These are phyloP conservation scores for Fraxinus floribunda DNA, from an alignment of 305 asterid genomes.

Conservation along the genomic window DNA sequence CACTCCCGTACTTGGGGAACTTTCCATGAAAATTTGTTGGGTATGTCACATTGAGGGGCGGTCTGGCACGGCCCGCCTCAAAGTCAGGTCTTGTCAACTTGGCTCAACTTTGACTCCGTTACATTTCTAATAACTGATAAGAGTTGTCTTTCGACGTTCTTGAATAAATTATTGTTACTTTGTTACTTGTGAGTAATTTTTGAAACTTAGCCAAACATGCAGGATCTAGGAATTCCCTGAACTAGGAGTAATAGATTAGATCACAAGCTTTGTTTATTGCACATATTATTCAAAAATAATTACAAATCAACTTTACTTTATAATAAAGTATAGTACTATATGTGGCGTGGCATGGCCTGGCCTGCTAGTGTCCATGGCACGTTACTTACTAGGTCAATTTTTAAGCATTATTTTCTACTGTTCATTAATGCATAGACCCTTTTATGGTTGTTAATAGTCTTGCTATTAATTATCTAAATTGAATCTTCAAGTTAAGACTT, in stretches of 20 bases:
- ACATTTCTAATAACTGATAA: not conserved
- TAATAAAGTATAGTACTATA: slow-evolving; percentile 3
- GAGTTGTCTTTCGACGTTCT: not conserved
- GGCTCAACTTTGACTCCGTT: not conserved
- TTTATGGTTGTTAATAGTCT: not conserved
- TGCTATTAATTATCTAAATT: not conserved
- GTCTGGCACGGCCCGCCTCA: not conserved
- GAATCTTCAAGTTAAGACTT: not conserved
- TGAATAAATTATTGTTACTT: not conserved
- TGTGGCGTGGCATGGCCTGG: not conserved
- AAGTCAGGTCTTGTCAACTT: not conserved
- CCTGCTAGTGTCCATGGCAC: not conserved
- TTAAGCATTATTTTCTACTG: not conserved
- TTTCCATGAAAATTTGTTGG: not conserved
- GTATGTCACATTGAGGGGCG: not conserved
- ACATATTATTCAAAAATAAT: not conserved
- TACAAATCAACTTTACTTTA: slow-evolving; percentile 29
- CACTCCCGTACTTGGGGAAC: not conserved
- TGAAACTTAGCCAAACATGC: not conserved
- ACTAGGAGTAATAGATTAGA: not conserved
- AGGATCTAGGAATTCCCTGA: slow-evolving; percentile 8
- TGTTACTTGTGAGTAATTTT: not conserved
- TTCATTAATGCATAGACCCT: not conserved
- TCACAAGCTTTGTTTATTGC: not conserved
- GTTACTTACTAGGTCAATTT: not conserved